Conservation (phyloP, 176 grass and related monocot genomes). For the Eragrostis nindensis region DNA sequence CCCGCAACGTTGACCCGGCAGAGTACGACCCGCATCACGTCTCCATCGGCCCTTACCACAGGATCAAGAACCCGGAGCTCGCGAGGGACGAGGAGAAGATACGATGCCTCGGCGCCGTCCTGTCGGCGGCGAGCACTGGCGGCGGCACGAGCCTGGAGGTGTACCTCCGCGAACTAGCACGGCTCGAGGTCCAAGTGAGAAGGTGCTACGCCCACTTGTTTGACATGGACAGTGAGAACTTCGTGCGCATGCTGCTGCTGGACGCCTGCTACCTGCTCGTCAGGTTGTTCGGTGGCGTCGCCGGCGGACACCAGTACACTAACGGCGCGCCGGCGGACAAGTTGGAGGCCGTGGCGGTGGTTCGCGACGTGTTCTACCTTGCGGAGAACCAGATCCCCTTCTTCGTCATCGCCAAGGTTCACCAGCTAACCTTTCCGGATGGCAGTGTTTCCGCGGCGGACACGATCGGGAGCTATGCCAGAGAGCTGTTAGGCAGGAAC, state of each 20-base stretch:
- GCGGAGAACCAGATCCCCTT: slow-evolving; percentile 43
- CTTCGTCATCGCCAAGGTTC: slow-evolving; percentile 24
- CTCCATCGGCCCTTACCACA: not conserved
- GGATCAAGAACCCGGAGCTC: not conserved
- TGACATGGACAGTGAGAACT: not conserved
- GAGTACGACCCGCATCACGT: not conserved
- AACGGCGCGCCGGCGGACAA: too few relatives aligned
- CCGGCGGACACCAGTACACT: rapidly evolving
- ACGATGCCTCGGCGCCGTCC: not conserved
- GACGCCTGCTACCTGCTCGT: slow-evolving; percentile 27
- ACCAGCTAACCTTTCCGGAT: not conserved
- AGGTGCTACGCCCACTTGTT: not conserved
- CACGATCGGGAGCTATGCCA: not conserved
- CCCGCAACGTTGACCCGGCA: not conserved
- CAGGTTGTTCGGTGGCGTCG: not conserved
- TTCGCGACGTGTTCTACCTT: slow-evolving; percentile 28
- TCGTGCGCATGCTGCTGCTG: slow-evolving; percentile 41
- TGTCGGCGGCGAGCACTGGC: not conserved
- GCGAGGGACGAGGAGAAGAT: not conserved
- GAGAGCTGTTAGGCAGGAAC: not conserved
- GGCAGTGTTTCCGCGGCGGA: not conserved
- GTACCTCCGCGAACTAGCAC: not conserved
- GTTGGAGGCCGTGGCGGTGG: not conserved
- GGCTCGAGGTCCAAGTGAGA: not conserved
- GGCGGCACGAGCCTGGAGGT: not conserved